These are phyloP conservation scores for Aspergillus cejpii DNA, from an alignment of 2,329 filamentous ascomycete genomes.

Conservation along the genomic window DNA sequence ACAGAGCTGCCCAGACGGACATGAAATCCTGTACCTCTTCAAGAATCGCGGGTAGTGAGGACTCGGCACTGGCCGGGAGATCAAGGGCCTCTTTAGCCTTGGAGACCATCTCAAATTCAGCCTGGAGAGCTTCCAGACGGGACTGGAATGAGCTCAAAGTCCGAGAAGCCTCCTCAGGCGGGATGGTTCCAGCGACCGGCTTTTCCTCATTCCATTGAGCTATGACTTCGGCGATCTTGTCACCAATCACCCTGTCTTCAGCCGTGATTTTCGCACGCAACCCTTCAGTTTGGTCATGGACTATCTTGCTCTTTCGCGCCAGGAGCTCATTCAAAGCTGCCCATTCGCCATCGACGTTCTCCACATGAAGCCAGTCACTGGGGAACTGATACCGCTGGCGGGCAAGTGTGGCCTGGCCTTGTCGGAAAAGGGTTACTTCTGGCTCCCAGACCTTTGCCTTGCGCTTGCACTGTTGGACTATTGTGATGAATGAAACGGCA, in stretches of 20 bases:
- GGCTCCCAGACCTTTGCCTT: constrained; percentile 92
- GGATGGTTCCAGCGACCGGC: constrained; percentile 88
- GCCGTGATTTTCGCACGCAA: constrained; percentile 89
- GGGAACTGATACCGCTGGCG: constrained; percentile 92
- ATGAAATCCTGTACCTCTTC: constrained; percentile 99
- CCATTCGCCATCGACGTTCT: constrained; percentile 96
- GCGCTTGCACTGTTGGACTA: constrained; percentile 90
- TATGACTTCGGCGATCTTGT: constrained; percentile 80
- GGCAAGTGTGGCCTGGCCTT: constrained; percentile 85
- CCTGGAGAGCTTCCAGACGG: constrained; percentile 75
- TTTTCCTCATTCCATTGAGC: constrained; percentile 93
- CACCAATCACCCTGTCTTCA: constrained; percentile 83
- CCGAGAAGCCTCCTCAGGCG: constrained; percentile 77
- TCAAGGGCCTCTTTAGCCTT: constrained; percentile 96
- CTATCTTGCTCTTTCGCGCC: constrained; percentile 85
- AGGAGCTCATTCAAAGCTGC: constrained; percentile 86
- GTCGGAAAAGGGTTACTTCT: constrained; percentile 90
- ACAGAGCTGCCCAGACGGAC: constrained; percentile 92
- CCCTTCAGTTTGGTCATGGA: constrained; percentile 92
- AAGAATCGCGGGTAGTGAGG: constrained; percentile 73
- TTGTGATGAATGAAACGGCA: constrained; percentile 96
- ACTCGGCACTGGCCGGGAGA: constrained; percentile 71
- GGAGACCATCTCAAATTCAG: constrained; percentile 85
- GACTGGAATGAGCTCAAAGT: constrained; percentile 76
- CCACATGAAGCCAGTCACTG: constrained; percentile 87